phyloP scores from a whole-genome alignment of 1,284 basidiomycete species.

The Fomitopsis betulina region DNA sequence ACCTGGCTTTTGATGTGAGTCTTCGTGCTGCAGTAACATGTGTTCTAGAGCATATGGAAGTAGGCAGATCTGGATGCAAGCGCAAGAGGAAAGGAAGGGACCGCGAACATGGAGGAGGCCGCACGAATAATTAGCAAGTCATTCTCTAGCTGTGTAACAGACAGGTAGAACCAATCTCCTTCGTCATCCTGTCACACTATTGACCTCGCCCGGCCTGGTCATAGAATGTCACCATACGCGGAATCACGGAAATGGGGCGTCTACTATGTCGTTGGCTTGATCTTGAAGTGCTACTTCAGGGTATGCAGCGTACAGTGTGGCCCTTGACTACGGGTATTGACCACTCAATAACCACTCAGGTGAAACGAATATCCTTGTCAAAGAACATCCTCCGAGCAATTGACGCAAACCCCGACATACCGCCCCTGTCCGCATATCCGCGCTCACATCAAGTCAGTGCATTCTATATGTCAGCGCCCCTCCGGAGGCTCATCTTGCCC shows the following conservation, averaged over 20 bases:
- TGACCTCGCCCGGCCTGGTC: neutral
- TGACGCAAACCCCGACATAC: conserved; percentile 81
- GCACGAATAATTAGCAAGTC: conserved; percentile 89
- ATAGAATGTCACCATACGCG: conserved; percentile 47
- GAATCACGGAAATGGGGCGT: conserved; percentile 91
- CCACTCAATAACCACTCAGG: conserved; percentile 37
- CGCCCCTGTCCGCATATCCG: conserved; percentile 73
- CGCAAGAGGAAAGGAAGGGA: conserved; percentile 53
- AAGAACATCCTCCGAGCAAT: conserved; percentile 92
- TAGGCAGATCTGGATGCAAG: conserved; percentile 68
- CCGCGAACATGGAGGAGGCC: conserved; percentile 86
- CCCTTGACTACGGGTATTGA: neutral
- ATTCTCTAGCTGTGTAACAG: conserved; percentile 87
- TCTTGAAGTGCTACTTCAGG: conserved; percentile 93
- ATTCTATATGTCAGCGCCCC: conserved; percentile 4
- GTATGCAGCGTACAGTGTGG: conserved; percentile 38
- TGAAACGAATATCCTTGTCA: conserved; percentile 87
- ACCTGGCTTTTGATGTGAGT: conserved; percentile 71
- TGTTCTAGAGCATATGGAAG: neutral
- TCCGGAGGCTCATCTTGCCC: neutral
- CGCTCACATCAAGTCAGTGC: conserved; percentile 77
- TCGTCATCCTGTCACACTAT: neutral
- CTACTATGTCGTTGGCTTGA: conserved; percentile 90
- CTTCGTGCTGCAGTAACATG: neutral
- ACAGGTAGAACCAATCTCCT: conserved; percentile 52